Evolutionary conservation across 148 eudicot species (phyloP), one percentile per base, ranked within the genome.

Genomic region (Linanthus parryae): DNA sequence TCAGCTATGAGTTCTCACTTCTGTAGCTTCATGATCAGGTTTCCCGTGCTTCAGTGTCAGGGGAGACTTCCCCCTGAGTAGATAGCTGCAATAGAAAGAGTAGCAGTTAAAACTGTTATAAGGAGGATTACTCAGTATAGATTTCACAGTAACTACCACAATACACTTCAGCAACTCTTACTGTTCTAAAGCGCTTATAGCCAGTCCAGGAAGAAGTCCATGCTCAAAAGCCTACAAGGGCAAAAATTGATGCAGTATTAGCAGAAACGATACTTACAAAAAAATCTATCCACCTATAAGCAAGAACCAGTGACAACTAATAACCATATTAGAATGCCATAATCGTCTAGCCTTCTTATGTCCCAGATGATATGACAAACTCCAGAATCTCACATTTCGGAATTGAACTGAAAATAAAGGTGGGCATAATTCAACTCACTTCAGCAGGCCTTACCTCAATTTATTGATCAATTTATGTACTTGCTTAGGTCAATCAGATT

Each of bases 131-230:
- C 56, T 39, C 38, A 39, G 12, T 27, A 44, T 51, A 33, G 39
- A 50, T 8, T 1, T 23, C 44, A 27, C 5, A 36, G 1, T 5
- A 27, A 2, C 9, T 44, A 20, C 48, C 48, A 7, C 31, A 44
- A 53, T 25, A 24, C 22, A 62, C 25, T 52, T 19, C 41, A 48
- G 11, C 17, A 30, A 21, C 22, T 44, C 76, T 74, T 81, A 92
- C 98, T 69, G 94, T 72, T 92, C 98, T 14, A 82, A 34, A 36
- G 83, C 96, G 63, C 90, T 68, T 31, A 87, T 44, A 52, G 88
- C 77, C 71, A 92, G 54, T 35, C 98, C 98, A 73, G 98, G 94
- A 52, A 79, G 50, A 34, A 92, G 94, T 45, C 98, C 98, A 69
- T 70, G 75, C 36, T 92, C 79, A 55, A 92, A 92, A 58, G 94